Conservation (phyloP, 441 rosid genomes). For the Aquilaria agallochum region DNA sequence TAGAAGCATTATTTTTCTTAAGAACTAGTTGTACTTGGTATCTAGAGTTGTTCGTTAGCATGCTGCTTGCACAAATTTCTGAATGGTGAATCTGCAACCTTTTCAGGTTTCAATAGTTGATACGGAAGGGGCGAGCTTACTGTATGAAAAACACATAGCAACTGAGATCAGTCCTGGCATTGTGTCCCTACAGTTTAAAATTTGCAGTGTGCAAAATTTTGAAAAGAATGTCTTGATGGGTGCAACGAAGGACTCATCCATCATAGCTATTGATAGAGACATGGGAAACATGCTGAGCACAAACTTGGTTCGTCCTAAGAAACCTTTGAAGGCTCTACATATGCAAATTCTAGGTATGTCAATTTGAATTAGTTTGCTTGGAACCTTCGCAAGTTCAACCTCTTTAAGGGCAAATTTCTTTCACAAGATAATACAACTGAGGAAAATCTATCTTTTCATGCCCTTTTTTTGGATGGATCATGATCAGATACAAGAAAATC, state of each 20-base stretch:
- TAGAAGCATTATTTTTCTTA: too few relatives aligned
- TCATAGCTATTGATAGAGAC: constrained; percentile 68
- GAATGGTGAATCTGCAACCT: neutral
- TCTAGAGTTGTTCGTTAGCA: too few relatives aligned
- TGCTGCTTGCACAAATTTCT: constrained; percentile 2
- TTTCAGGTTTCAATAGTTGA: constrained; percentile 73
- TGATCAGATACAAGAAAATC: constrained; percentile 30
- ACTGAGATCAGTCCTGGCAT: constrained; percentile 71
- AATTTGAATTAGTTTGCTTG: neutral
- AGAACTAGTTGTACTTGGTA: too few relatives aligned
- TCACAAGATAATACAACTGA: neutral
- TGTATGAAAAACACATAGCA: constrained; percentile 59
- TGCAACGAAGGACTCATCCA: constrained; percentile 82
- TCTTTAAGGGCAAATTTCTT: constrained; percentile 1
- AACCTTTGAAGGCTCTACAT: constrained; percentile 72
- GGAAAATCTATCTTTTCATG: constrained; percentile 2
- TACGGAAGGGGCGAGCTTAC: constrained; percentile 45
- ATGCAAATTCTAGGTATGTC: constrained; percentile 71
- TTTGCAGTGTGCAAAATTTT: constrained; percentile 69
- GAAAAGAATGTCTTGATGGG: constrained; percentile 75
- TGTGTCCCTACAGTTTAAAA: constrained; percentile 61
- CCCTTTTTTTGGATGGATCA: constrained; percentile 46
- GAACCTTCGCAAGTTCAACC: neutral
- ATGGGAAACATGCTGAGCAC: constrained; percentile 64
- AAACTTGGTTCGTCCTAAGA: constrained; percentile 68